Evolutionary conservation across 148 eudicot genomes (phyloP), one percentile per base, ranked within the genome.

Genomic region (Rhododendron mucronatum): DNA sequence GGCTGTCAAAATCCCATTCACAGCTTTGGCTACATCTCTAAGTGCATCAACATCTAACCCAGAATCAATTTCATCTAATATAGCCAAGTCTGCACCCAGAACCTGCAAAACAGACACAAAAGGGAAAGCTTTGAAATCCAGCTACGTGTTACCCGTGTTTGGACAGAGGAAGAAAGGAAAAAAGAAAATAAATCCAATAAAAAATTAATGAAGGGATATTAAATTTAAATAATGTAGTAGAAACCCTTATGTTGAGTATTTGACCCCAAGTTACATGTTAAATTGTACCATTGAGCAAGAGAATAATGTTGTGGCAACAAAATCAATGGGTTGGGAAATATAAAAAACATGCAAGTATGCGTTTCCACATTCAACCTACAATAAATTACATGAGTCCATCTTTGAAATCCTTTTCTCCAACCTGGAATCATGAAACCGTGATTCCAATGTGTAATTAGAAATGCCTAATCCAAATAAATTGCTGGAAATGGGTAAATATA

Each of bases 31-130:
- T 78, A 95, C 98, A 90, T 95, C 99, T 87, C 90, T 92, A 86
- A 97, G 98, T 78, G 99, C 99, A 90, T 97, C 99, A 83, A 97
- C 98, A 85, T 97, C 99, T 87, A 97, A 90, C 81, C 99, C 98
- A 82, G 98, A 97, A 90, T 97, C 98, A 61, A 97, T 97, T 88
- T 97, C 99, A 86, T 97, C 99, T 86, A 97, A 87, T 87, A 97
- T 94, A 59, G 95, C 98, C 90, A 95, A 91, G 69, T 97, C 96
- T 82, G 99, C 99, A 79, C 98, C 99, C 86, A 97, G 91, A 84
- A 97, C 99, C 99, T 97, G 90, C 57, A 86, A 78, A 77, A 85
- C 11, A 61, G 67, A 53, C 37, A 23, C 20, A 13, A 30, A 80
- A 81, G 82, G 73, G 37, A 82, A 23, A 76, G 63, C 45, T 71